Base-by-base conservation (phyloP, 73 alveolate species). In the Stentor roeselii region DNA sequence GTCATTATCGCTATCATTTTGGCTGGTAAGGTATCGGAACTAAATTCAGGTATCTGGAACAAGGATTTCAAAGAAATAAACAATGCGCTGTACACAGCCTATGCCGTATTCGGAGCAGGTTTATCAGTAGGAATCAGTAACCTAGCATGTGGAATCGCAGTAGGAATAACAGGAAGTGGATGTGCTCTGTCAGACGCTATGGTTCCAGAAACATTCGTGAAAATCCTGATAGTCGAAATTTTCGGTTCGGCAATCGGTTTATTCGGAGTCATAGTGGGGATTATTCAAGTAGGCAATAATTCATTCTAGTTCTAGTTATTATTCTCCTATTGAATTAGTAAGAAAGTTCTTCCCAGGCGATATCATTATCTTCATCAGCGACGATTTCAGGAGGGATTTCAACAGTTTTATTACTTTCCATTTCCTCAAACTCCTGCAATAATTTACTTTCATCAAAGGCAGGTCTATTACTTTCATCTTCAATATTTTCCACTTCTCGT, bases 111-210 rank as follows among this genome's bases (percentile, higher is more conserved):
- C 90, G 93, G 98, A 85, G 97, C 95, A 27, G 99, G 99, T 38
- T 82, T 98, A 80, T 93, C 99, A 41, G 99, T 98, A 2, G 99
- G 99, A 82, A 83, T 97, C 75, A 95, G 99, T n/a, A 98, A 98
- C 93, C 91, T 98, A 75, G 94, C 95, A 90, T 98, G 99, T 86
- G 99, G 99, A 40, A 90, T 97, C 59, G 92, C 98, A 59, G 99
- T 97, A 37, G 99, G 99, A 15, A 98, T 97, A 42, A 95, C 99
- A 50, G 99, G 99, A 0, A 92, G 99, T 15, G 99, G 99, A 75
- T 95, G 99, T 82, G 99, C 99, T 59, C 87, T 98, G 67, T 94
- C 99, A 50, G 99, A 98, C 90, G 99, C 99, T 3, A 98, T 96
- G 91, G 88, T 97, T n/a, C 98, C 98, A n/a, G 93, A 92, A 78